Conservation (phyloP, 495 filamentous ascomycete species). For the Penicillium goetzii region DNA sequence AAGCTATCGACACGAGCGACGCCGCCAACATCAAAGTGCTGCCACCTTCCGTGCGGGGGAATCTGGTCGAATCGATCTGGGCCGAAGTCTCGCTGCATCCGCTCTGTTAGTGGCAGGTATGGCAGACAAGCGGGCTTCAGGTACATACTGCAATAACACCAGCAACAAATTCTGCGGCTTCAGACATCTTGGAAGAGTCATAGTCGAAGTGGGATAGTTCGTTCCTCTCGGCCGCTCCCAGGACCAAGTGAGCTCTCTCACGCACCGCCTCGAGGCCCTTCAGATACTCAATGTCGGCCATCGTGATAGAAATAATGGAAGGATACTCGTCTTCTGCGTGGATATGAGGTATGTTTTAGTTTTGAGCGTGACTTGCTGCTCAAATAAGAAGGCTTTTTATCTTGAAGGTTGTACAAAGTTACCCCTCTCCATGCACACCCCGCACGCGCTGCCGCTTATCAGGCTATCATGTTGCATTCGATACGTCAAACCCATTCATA, state of each 20-base stretch:
- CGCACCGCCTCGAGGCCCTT: slow-evolving; percentile 45
- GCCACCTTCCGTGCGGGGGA: slow-evolving; percentile 84
- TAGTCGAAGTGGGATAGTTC: slow-evolving; percentile 43
- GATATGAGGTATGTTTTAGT: neutral
- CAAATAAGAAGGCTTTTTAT: neutral
- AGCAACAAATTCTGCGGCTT: slow-evolving; percentile 37
- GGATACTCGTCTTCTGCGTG: neutral
- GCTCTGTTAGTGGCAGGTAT: neutral
- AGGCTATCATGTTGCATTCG: slow-evolving; percentile 6
- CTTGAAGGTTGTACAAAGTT: slow-evolving; percentile 4
- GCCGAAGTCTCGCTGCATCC: slow-evolving; percentile 52
- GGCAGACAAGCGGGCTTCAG: neutral
- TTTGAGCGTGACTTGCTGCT: neutral
- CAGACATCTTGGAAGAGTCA: slow-evolving; percentile 31
- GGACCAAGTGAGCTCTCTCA: slow-evolving; percentile 36
- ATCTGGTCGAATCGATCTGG: slow-evolving; percentile 52
- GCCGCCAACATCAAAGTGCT: slow-evolving; percentile 88
- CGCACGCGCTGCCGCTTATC: neutral
- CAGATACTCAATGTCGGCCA: slow-evolving; percentile 37
- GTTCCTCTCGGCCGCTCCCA: slow-evolving; percentile 36
- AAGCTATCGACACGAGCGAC: slow-evolving; percentile 73
- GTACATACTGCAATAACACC: slow-evolving; percentile 38
- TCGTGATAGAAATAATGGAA: neutral
- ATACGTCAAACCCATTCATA: neutral
- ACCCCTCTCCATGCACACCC: slow-evolving; percentile 4